Evolutionary conservation across 768 basidiomycete genomes (phyloP).

Genomic region (Lactarius sanguifluus): DNA sequence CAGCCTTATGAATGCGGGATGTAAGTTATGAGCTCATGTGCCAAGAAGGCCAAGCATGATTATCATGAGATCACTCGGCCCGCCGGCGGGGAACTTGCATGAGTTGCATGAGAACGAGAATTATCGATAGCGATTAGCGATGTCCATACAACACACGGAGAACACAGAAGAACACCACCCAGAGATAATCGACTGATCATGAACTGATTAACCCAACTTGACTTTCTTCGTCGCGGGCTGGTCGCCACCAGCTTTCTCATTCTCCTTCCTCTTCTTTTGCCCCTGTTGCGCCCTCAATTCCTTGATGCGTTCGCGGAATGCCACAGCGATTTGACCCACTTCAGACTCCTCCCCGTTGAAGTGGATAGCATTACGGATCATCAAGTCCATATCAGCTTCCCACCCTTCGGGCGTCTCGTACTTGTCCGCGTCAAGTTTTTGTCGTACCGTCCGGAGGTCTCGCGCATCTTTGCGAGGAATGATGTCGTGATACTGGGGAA

Average conservation of each 20-base stretch:
- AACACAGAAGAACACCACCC: background rate
- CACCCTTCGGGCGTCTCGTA: slow-evolving; percentile 77
- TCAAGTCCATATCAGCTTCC: slow-evolving; percentile 82
- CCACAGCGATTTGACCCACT: slow-evolving; percentile 63
- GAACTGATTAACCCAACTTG: slow-evolving; percentile 50
- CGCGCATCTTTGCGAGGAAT: slow-evolving; percentile 85
- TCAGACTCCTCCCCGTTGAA: slow-evolving; percentile 87
- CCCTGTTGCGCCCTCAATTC: slow-evolving; percentile 49
- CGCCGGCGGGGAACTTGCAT: too few species aligned
- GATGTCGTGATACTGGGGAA: slow-evolving; percentile 86
- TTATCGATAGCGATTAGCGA: background rate
- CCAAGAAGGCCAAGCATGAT: slow-evolving; percentile 3
- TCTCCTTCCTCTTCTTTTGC: slow-evolving; percentile 74
- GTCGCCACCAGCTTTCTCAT: slow-evolving; percentile 60
- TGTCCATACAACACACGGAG: background rate
- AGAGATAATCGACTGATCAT: background rate
- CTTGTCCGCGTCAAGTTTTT: slow-evolving; percentile 78
- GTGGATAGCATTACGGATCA: slow-evolving; percentile 83
- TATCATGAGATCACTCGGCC: background rate
- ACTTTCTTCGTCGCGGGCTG: slow-evolving; percentile 59
- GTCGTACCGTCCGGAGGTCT: slow-evolving; percentile 79
- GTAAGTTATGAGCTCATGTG: slow-evolving; percentile 6
- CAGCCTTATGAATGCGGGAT: background rate
- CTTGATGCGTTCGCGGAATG: slow-evolving; percentile 50
- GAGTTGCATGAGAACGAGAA: background rate